Percentiles rank a stretch among this genome's conserved stretches.
Evolutionary conservation across 768 basidiomycete genomes (phyloP).

Genomic region (Phanerodontia chrysosporium): DNA sequence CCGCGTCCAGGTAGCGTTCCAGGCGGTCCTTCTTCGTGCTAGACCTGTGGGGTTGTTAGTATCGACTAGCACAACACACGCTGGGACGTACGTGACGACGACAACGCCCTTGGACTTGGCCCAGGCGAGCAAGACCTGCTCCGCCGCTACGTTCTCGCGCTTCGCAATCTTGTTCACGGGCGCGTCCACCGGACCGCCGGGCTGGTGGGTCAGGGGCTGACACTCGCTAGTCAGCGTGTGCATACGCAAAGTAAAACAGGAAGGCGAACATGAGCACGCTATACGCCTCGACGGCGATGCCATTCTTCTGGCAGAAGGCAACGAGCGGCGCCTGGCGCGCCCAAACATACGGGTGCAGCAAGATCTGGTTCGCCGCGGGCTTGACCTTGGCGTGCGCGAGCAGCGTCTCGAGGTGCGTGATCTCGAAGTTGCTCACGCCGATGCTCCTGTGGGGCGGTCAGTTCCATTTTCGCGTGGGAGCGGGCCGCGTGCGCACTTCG

Average conservation of each 20-base stretch:
- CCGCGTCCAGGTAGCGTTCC: slow-evolving; percentile 63
- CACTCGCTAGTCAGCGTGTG: background rate
- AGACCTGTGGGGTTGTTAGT: slow-evolving; percentile 34
- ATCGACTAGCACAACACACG: too few species aligned
- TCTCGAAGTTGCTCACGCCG: slow-evolving; percentile 67
- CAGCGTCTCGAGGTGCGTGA: slow-evolving; percentile 48
- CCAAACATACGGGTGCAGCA: slow-evolving; percentile 69
- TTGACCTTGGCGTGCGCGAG: slow-evolving; percentile 56
- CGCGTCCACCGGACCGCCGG: slow-evolving; percentile 62
- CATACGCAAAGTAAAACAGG: background rate
- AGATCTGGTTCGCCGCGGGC: slow-evolving; percentile 72
- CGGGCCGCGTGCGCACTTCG: slow-evolving; percentile 37
- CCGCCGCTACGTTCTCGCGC: slow-evolving; percentile 46
- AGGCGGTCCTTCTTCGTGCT: slow-evolving; percentile 65
- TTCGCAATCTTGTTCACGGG: slow-evolving; percentile 52
- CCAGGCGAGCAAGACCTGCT: slow-evolving; percentile 74
- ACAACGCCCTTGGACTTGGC: slow-evolving; percentile 64
- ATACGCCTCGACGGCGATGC: slow-evolving; percentile 71
- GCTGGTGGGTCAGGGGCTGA: slow-evolving; percentile 52
- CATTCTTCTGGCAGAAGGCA: slow-evolving; percentile 51
- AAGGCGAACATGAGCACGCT: slow-evolving; percentile 53
- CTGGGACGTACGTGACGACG: slow-evolving; percentile 48
- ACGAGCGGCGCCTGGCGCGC: slow-evolving; percentile 48
- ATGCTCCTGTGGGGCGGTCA: slow-evolving; percentile 46
- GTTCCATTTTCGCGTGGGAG: background rate